Evolutionary conservation across 768 basidiomycete species (phyloP).

Genomic region (Lyophyllum atratum): DNA sequence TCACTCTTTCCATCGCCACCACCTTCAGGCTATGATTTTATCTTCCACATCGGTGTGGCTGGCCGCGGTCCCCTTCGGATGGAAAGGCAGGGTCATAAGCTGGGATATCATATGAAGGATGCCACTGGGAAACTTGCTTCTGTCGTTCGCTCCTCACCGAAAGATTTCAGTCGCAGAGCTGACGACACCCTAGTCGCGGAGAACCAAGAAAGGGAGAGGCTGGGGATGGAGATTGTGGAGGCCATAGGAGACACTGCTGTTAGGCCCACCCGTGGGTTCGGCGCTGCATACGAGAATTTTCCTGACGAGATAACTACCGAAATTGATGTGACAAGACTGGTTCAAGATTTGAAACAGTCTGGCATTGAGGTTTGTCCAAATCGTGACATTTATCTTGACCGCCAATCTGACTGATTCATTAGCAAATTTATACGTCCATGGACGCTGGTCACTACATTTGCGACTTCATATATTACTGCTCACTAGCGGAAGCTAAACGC

Average conservation of each 20-base stretch:
- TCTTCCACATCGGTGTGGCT: slow-evolving; percentile 72
- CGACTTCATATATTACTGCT: slow-evolving; percentile 79
- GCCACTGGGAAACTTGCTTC: slow-evolving; percentile 60
- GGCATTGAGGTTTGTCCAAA: slow-evolving; percentile 46
- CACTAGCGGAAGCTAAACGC: slow-evolving; percentile 67
- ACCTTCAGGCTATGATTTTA: slow-evolving; percentile 61
- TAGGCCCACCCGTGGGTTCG: slow-evolving; percentile 45
- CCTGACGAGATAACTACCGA: slow-evolving; percentile 60
- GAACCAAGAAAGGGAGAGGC: slow-evolving; percentile 35
- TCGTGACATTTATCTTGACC: not conserved
- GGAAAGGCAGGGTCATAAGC: slow-evolving; percentile 67
- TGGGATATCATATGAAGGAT: slow-evolving; percentile 71
- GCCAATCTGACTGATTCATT: slow-evolving; percentile 10
- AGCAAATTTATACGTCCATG: slow-evolving; percentile 74
- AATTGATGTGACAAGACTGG: slow-evolving; percentile 58
- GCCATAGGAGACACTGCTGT: slow-evolving; percentile 34
- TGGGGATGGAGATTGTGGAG: slow-evolving; percentile 41
- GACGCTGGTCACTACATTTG: slow-evolving; percentile 78
- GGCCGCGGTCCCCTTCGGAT: slow-evolving; percentile 63
- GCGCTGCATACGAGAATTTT: slow-evolving; percentile 52
- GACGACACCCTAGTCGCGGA: slow-evolving; percentile 36
- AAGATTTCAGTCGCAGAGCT: slow-evolving; percentile 41
- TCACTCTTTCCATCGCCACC: slow-evolving; percentile 39
- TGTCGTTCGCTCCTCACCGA: slow-evolving; percentile 39
- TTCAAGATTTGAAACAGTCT: slow-evolving; percentile 53